phyloP scores from a whole-genome alignment of 2,329 filamentous ascomycete species.

The Pestalotiopsis sp. region DNA sequence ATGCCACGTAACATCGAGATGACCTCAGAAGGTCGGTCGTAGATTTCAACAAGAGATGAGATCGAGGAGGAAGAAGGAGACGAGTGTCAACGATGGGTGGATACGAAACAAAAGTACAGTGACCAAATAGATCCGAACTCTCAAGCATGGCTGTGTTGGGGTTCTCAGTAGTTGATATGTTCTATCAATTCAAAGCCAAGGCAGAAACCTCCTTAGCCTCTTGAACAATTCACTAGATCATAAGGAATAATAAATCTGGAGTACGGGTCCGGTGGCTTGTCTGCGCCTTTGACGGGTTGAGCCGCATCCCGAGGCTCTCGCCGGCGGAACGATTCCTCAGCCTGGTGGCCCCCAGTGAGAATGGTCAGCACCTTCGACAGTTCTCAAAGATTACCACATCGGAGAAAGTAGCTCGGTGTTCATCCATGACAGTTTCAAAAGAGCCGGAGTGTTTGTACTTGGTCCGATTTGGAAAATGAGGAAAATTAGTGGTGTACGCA shows the following conservation, averaged over 20 bases:
- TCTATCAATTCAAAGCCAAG: no score
- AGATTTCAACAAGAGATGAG: neutral
- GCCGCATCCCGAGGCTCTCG: neutral
- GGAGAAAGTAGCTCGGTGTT: neutral
- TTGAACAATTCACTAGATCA: neutral
- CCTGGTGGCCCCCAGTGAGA: neutral
- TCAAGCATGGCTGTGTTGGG: no score
- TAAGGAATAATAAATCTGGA: neutral
- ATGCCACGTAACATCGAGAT: neutral
- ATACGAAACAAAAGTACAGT: no score
- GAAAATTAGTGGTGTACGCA: no score
- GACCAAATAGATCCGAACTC: no score
- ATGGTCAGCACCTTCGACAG: neutral
- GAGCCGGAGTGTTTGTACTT: no score
- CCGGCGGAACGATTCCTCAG: neutral
- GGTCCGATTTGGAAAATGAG: no score
- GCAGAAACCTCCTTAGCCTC: no score
- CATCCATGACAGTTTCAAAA: no score
- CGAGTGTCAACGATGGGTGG: no score
- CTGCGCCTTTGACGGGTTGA: neutral
- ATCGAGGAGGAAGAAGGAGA: no score
- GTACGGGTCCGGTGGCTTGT: neutral
- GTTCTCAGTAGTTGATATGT: no score
- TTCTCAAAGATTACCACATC: neutral
- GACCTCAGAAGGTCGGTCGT: neutral